phyloP scores from a whole-genome alignment of 495 filamentous ascomycete genomes.

The Hypomontagnella monticulosa region DNA sequence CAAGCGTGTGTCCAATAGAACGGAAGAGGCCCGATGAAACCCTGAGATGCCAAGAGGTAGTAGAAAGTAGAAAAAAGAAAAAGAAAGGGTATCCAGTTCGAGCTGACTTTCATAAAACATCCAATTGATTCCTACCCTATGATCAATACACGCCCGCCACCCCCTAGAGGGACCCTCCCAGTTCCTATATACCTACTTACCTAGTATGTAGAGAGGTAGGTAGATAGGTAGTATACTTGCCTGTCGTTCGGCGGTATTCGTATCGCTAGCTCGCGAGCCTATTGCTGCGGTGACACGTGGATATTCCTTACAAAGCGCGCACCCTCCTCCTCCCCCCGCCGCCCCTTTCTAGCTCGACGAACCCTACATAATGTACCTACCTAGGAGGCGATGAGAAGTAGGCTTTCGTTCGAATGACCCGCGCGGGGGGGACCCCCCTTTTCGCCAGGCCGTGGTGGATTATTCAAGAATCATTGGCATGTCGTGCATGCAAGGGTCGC shows the following conservation, averaged over 20 bases:
- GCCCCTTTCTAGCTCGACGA: neutral
- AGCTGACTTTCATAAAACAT: constrained; percentile 25
- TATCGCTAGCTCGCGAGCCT: constrained; percentile 26
- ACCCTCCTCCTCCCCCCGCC: neutral
- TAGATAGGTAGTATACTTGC: no score
- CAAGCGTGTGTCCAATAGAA: constrained; percentile 2
- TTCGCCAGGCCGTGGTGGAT: neutral
- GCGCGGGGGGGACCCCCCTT: no score
- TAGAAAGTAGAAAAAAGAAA: constrained; percentile 6
- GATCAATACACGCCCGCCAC: constrained; percentile 7
- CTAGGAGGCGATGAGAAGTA: no score
- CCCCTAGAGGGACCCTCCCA: neutral
- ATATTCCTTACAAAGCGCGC: constrained; percentile 7
- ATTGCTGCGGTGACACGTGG: constrained; percentile 36
- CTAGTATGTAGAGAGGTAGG: no score
- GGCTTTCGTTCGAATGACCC: constrained; percentile 8
- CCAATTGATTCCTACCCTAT: neutral
- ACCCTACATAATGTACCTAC: no score
- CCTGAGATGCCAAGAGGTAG: constrained; percentile 7
- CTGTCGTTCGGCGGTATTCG: constrained; percentile 23
- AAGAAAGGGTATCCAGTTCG: neutral
- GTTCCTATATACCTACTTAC: neutral
- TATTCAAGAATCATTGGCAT: constrained; percentile 20
- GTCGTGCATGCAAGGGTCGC: constrained; percentile 30
- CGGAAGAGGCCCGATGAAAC: neutral